These are phyloP conservation scores for Scheffersomyces cryptocercus DNA, from an alignment of 1,139 yeast genomes.

Conservation along the genomic window DNA sequence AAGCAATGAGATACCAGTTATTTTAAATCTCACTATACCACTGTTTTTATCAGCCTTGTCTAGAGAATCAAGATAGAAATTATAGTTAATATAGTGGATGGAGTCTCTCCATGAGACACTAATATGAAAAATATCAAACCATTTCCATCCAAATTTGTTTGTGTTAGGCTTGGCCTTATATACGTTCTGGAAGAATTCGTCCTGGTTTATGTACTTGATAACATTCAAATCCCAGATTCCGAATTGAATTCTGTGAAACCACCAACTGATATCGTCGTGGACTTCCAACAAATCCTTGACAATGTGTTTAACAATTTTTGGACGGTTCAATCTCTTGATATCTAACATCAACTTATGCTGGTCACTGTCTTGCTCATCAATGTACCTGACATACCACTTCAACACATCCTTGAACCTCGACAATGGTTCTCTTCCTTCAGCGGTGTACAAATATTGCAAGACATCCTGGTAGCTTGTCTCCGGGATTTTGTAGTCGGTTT, in stretches of 20 bases:
- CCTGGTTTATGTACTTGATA: constrained; percentile 52
- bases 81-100: constrained; percentile 36
- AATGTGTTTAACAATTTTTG: constrained; percentile 54
- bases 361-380: constrained; percentile 18
- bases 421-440: constrained; percentile 56
- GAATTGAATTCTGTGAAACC: constrained; percentile 69
- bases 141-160: constrained; percentile 19
- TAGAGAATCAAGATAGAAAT: constrained; percentile 32
- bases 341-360: constrained; percentile 67
- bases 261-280: constrained; percentile 54
- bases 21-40: constrained; percentile 21
- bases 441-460: constrained; percentile 56
- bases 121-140: constrained; percentile 41
- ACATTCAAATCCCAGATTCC: constrained; percentile 81
- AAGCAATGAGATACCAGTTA: constrained; percentile 41
- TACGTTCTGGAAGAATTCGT: constrained; percentile 31
- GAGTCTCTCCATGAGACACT: constrained; percentile 38
- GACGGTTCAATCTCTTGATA: constrained; percentile 71
- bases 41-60: constrained; percentile 16
- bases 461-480: constrained; percentile 37
- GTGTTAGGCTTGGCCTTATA: constrained; percentile 5
- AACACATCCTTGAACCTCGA: constrained; percentile 63
- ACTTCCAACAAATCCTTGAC: constrained; percentile 50
- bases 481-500: constrained; percentile 40
- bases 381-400: constrained; percentile 53